Base-by-base conservation (phyloP, 305 asterid genomes). In the Fraxinus sp. region DNA sequence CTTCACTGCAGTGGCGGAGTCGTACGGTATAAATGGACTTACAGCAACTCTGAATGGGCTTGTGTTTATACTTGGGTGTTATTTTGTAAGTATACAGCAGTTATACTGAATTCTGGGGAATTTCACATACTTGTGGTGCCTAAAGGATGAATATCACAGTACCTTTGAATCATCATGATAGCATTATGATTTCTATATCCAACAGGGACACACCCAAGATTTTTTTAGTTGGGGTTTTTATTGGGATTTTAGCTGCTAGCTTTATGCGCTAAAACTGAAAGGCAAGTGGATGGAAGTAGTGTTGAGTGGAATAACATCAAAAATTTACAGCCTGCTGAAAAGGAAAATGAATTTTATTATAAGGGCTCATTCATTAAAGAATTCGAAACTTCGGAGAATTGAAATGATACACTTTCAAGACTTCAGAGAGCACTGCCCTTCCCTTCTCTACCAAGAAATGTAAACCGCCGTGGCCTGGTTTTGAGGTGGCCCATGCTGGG, bases 11-110 rank as follows among this genome's bases (percentile, higher is more conserved):
- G 98, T 90, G 90, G 83, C 89, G 24, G 92, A 90, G 84, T 68
- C 81, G 86, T 85, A 81, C 66, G 95, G 97, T 26, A 71, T 90
- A 77, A 93, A 89, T 83, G 91, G 83, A 79, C 76, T 89, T 49
- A 90, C 97, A 57, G 7, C 91, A 76, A 59, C 86, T 64, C 81
- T 88, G 24, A 79, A 91, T 18, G 93, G 86, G 70, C 44, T 89
- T 78, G 20, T 88, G 84, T 78, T 90, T n/a, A 81, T 82, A 49
- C 39, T 86, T 62, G 97, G 95, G 73, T 87, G 90, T 35, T 95
- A 93, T 84, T 88, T 95, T 37, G 98, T 95, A 91, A 92, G 97
- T 86, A 83, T 79, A 80, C 57, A 36, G 11, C 82, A 30, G 2
- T 74, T 52, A 16, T 7, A 7, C 76, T 66, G 41, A 24, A 73